Percentiles rank a stretch among this genome's conserved stretches.
phyloP scores from a whole-genome alignment of 352 stramenopile genomes.

The Aphanomyces invadans region DNA sequence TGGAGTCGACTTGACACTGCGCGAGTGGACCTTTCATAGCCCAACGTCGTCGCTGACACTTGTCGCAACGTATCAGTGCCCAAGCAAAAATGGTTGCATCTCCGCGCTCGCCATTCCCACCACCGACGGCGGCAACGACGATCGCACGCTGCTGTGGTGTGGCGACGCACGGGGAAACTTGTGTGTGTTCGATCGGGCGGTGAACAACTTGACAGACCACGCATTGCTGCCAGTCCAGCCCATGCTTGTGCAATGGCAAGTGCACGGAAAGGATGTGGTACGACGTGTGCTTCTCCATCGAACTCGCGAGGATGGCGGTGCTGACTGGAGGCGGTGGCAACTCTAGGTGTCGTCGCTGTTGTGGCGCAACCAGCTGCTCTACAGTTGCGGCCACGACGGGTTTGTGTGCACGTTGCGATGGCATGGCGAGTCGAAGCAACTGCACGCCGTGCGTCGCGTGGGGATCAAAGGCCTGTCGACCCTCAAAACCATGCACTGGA shows the following conservation, averaged over 20 bases:
- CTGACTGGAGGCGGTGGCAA: too few relatives aligned
- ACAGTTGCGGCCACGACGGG: constrained; percentile 73
- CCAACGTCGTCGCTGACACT: constrained; percentile 25
- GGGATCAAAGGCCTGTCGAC: constrained; percentile 73
- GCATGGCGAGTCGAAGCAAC: neutral
- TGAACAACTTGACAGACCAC: too few relatives aligned
- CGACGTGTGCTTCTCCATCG: too few relatives aligned
- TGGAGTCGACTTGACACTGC: constrained; percentile 46
- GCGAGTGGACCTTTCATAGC: constrained; percentile 58
- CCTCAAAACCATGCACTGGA: constrained; percentile 57
- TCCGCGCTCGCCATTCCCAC: too few relatives aligned
- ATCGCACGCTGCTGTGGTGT: constrained; percentile 46
- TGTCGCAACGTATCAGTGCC: constrained; percentile 43
- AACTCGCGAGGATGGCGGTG: too few relatives aligned
- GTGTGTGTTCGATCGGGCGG: constrained; percentile 43
- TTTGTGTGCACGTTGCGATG: constrained; percentile 56
- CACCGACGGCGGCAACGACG: constrained; percentile 33
- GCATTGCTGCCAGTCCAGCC: too few relatives aligned
- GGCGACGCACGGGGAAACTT: constrained; percentile 69
- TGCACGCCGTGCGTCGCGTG: constrained; percentile 43
- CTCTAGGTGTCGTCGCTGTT: constrained; percentile 57
- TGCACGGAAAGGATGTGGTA: constrained; percentile 19
- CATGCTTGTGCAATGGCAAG: constrained; percentile 1
- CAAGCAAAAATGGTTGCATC: constrained; percentile 50
- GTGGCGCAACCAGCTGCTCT: constrained; percentile 31